phyloP scores from a whole-genome alignment of 2,329 filamentous ascomycete genomes.

The Nemania abortiva region DNA sequence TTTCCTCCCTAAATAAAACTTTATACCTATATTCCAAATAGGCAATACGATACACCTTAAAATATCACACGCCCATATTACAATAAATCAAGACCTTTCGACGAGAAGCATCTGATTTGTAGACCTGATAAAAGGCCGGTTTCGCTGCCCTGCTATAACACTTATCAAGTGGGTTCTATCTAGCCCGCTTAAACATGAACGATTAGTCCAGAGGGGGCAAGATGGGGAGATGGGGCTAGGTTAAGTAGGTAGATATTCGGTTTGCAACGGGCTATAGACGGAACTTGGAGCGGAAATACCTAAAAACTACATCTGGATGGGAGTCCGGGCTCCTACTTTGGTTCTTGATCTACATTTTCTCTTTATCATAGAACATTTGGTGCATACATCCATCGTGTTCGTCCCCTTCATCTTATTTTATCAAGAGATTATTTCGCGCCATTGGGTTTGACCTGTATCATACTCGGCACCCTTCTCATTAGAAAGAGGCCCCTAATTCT shows the following conservation, averaged over 20 bases:
- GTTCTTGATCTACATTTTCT: no score
- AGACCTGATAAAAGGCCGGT: not conserved
- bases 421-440: not conserved
- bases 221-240: conserved; percentile 15
- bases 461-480: not conserved
- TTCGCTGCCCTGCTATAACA: conserved; percentile 7
- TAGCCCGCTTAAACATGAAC: conserved; percentile 11
- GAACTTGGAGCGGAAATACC: conserved; percentile 28
- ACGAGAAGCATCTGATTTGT: not conserved
- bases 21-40: no score
- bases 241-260: conserved; percentile 16
- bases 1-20: no score
- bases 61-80: not conserved
- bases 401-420: not conserved
- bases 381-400: no score
- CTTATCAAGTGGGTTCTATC: conserved; percentile 2
- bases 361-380: no score
- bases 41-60: no score
- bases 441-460: not conserved
- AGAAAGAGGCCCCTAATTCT: not conserved
- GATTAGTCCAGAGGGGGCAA: not conserved
- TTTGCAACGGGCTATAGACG: conserved; percentile 29
- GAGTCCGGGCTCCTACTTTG: not conserved
- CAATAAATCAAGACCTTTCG: not conserved
- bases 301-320: not conserved